Conservation (phyloP, 148 eudicot genomes). For the Vaccinium vitisidaea region DNA sequence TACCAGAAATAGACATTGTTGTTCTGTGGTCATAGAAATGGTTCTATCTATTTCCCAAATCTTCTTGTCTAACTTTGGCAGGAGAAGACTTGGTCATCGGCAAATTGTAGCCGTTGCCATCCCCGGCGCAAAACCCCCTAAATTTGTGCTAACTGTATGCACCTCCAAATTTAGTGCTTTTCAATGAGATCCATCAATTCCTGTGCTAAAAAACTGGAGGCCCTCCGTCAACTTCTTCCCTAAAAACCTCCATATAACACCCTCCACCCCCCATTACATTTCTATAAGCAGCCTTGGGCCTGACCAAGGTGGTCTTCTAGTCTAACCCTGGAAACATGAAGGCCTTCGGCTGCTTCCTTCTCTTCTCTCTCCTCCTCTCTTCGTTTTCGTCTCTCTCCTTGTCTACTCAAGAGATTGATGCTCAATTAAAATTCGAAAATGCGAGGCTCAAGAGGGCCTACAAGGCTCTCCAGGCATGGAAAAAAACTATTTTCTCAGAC, state of each 20-base stretch:
- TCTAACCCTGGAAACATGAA: not conserved
- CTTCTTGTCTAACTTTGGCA: not conserved
- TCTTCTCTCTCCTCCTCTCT: not conserved
- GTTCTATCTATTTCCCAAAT: not conserved
- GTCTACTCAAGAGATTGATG: constrained; percentile 3
- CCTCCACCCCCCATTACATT: not conserved
- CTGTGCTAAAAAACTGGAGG: not conserved
- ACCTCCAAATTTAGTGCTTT: not conserved
- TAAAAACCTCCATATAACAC: constrained; percentile 3
- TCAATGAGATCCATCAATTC: constrained; percentile 4
- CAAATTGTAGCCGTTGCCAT: not conserved
- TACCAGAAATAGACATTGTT: not conserved
- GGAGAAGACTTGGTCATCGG: not conserved
- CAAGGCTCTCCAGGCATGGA: constrained; percentile 17
- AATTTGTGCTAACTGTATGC: not conserved
- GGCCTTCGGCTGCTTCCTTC: constrained; percentile 10
- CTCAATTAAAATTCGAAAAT: not conserved
- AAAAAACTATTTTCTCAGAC: not conserved
- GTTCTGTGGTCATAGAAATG: not conserved
- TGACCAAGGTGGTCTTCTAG: not conserved
- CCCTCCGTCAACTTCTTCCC: constrained; percentile 8
- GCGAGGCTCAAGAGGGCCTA: not conserved
- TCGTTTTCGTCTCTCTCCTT: not conserved
- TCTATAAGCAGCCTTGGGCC: constrained; percentile 20
- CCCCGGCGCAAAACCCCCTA: not conserved